These are phyloP conservation scores for Chalciporus piperatus DNA, from an alignment of 768 basidiomycete species.

Conservation along the genomic window DNA sequence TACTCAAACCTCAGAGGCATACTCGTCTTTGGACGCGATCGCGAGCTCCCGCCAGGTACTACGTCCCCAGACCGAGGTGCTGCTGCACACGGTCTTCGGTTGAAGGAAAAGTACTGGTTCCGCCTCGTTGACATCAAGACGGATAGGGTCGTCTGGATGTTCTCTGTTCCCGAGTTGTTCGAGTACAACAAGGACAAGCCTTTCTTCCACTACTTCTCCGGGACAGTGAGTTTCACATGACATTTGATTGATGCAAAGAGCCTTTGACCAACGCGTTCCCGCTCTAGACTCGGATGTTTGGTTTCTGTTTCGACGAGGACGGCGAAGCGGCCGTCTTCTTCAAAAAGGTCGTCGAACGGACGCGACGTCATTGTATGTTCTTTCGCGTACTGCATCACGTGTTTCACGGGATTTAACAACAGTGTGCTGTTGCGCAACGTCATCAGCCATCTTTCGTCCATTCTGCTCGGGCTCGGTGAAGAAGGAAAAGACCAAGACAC, in stretches of 20 bases:
- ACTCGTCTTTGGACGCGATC: constrained; percentile 49
- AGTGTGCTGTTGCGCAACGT: neutral
- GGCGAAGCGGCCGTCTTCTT: constrained; percentile 55
- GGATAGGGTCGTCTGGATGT: constrained; percentile 65
- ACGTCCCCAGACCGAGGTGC: constrained; percentile 20
- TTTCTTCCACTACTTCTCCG: constrained; percentile 90
- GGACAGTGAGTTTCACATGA: constrained; percentile 58
- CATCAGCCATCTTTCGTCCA: constrained; percentile 26
- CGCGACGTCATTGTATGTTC: constrained; percentile 40
- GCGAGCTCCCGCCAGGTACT: constrained; percentile 25
- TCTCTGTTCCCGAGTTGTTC: constrained; percentile 56
- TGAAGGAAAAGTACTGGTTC: constrained; percentile 55
- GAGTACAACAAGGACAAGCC: constrained; percentile 82
- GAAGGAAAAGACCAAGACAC: constrained; percentile 30
- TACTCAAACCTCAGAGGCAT: constrained; percentile 60
- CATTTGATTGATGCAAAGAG: neutral
- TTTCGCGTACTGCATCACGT: constrained; percentile 1
- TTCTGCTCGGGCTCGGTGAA: constrained; percentile 28
- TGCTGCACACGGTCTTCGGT: constrained; percentile 20
- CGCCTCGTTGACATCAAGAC: constrained; percentile 56
- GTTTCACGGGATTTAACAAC: neutral
- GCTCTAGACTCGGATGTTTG: constrained; percentile 44
- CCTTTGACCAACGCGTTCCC: neutral
- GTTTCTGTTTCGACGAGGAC: constrained; percentile 59
- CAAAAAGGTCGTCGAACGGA: constrained; percentile 56